Evolutionary conservation across 2,329 filamentous ascomycete species (phyloP).

Genomic region (Sarocladiaceae sp.): DNA sequence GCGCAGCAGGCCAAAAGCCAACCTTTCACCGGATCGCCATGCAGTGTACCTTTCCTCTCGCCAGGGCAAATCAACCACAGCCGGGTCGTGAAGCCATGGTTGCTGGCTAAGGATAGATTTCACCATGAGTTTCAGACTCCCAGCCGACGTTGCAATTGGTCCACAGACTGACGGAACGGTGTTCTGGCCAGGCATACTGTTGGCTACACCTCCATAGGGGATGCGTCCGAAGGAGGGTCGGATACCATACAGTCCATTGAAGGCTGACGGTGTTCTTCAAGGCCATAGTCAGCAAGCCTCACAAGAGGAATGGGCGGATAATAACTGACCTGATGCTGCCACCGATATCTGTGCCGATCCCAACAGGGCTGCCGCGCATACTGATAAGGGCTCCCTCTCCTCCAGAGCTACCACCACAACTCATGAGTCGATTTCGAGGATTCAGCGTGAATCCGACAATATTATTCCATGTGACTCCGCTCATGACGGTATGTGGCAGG

Average conservation of each 20-base stretch:
- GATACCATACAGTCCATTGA: conserved; percentile 39
- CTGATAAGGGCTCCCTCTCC: conserved; percentile 43
- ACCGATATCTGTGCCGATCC: conserved; percentile 41
- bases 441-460: conserved; percentile 60
- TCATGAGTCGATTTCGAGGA: conserved; percentile 55
- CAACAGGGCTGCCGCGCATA: conserved; percentile 34
- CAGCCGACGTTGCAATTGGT: conserved; percentile 23
- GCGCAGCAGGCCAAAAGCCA: background rate
- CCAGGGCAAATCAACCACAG: conserved; percentile 31
- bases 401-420: conserved; percentile 61
- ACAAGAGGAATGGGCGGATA: too few relatives aligned
- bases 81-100: conserved; percentile 32
- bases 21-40: background rate
- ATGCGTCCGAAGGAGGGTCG: conserved; percentile 24
- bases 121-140: conserved; percentile 16
- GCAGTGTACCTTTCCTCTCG: conserved; percentile 10
- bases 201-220: conserved; percentile 27
- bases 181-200: conserved; percentile 29
- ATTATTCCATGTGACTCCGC: conserved; percentile 44
- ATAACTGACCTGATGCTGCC: too few relatives aligned
- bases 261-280: conserved; percentile 37
- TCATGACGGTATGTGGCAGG: conserved; percentile 52
- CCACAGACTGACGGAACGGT: conserved; percentile 28
- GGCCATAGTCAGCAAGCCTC: too few relatives aligned
- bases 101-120: conserved; percentile 24